Base-by-base conservation (phyloP, 2,329 filamentous ascomycete genomes). In the Fusarium sulawesiense region DNA sequence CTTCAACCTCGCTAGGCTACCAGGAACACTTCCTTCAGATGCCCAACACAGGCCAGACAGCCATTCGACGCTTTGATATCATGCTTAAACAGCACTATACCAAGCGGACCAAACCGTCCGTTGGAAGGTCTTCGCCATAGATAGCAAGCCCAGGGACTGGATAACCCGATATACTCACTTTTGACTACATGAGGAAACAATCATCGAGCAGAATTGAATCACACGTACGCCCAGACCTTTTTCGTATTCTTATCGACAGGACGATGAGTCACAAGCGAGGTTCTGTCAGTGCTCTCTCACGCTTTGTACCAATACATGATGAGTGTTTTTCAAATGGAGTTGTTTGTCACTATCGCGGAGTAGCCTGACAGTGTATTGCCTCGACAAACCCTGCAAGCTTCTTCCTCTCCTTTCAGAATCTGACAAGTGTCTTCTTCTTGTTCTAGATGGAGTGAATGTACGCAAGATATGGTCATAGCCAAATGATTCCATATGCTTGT, bases 251-350 rank as follows among this genome's bases (percentile, higher is more conserved):
- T 37, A 13, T 37, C 16, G 9, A 20, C 10, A 10, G 21, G 16
- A 10, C n/a, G 20, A 16, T 60, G 46, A 44, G 23, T 34, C 37
- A 48, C 18, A 14, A 11, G 27, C 2, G 8, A 13, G 3, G 6
- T 14, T 21, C 23, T 20, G 3, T 37, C n/a, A 3, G 9, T 34
- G 25, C 21, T 18, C 7, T 44, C 16, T 7, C 29, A 20, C 18
- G 8, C 2, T 21, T 8, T 16, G 18, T 46, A 21, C 14, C 16
- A 8, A 7, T 8, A 18, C 23, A 23, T n/a, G 7, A 3, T 8
- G 42, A 44, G 7, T 37, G 27, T 11, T 65, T 60, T 66, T 66
- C 61, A 54, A 65, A 54, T 14, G 11, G 6, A 41, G 25, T 44
- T 53, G n/a, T 23, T 41, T 40, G 20, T 50, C 7, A 42, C 32